Evolutionary conservation across 108 stramenopile species (phyloP), one percentile per base, ranked within the genome.

Genomic region (Skeletonema grethae): DNA sequence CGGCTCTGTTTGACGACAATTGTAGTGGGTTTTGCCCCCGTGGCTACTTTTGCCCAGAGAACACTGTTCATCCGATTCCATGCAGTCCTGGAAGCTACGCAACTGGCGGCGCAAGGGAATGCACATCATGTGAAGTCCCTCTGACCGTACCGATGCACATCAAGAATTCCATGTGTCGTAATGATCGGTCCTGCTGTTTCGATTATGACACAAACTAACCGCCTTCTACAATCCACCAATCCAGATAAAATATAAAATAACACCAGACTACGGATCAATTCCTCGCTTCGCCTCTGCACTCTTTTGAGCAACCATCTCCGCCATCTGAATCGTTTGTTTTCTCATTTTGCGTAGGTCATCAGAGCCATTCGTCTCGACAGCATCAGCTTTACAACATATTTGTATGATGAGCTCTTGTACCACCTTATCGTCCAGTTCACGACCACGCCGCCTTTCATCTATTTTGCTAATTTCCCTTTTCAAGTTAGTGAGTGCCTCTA

Each of bases 311-410:
- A 88, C 72, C 41, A 29, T 63, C 73, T 88, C 88, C 13, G 86
- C 88, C 53, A 34, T 76, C n/a, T 48, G 63, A 13, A 88, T 72
- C 3, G 84, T 62, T 70, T 41, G 43, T 69, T 85, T 88, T 39
- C 88, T 77, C 63, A 80, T 70, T 30, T 50, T 59, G 59, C 88
- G 63, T 48, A 88, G 60, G 15, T 73, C 78, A 53, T 83, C 84
- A 24, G 84, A 85, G 35, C 86, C 88, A 22, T 73, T 61, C 7
- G 75, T 75, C 53, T 88, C 88, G 22, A 88, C 82, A 25, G 48
- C 74, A 75, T 88, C 88, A 29, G 85, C 53, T 59, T 83, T 80
- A 60, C 88, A 88, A 57, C 85, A 86, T 32, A 88, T 63, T 36
- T 82, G 83, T 20, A 83, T 88, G 16, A 88, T 75, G 16, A 85